These are phyloP conservation scores for Hippophae rhamnoides DNA, from an alignment of 306 rosid species.

Conservation along the genomic window DNA sequence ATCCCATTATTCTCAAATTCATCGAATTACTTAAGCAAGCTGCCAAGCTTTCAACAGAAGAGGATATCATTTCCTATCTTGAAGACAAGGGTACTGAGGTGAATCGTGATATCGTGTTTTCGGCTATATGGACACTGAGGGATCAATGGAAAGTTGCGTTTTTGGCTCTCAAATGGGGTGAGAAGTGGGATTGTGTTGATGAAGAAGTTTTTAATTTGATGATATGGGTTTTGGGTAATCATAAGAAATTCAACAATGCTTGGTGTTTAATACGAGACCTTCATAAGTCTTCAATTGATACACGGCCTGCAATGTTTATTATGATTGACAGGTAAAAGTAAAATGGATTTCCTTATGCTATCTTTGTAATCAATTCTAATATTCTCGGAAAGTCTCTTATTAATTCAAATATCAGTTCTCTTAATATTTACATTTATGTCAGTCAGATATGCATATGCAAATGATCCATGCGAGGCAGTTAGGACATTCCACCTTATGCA, in stretches of 20 bases:
- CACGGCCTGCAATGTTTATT: conserved; percentile 56
- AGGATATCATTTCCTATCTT: conserved; percentile 37
- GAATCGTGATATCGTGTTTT: conserved; percentile 27
- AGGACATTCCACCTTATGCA: conserved; percentile 75
- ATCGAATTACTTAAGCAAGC: conserved; percentile 35
- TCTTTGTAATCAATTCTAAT: not conserved
- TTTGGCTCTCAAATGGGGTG: conserved; percentile 61
- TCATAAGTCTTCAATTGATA: conserved; percentile 45
- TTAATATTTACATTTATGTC: conserved; percentile 11
- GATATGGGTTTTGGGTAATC: conserved; percentile 78
- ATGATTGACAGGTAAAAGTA: conserved; percentile 74
- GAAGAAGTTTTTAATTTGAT: conserved; percentile 58
- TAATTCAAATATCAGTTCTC: not conserved
- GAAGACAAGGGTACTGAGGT: conserved; percentile 35
- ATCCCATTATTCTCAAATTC: conserved; percentile 33
- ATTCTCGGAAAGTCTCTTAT: not conserved
- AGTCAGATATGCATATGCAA: conserved; percentile 64
- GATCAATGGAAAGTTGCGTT: conserved; percentile 53
- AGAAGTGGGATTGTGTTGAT: conserved; percentile 40
- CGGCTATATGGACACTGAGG: conserved; percentile 65
- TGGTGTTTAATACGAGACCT: conserved; percentile 76
- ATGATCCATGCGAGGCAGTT: conserved; percentile 42
- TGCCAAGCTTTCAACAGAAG: conserved; percentile 31
- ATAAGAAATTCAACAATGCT: conserved; percentile 50
- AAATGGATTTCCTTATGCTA: not conserved